A percentile compares a stretch with the other conserved stretches of the same genome.
These are phyloP conservation scores for Sclerospora graminicola DNA, from an alignment of 352 stramenopile species.

Conservation along the genomic window DNA sequence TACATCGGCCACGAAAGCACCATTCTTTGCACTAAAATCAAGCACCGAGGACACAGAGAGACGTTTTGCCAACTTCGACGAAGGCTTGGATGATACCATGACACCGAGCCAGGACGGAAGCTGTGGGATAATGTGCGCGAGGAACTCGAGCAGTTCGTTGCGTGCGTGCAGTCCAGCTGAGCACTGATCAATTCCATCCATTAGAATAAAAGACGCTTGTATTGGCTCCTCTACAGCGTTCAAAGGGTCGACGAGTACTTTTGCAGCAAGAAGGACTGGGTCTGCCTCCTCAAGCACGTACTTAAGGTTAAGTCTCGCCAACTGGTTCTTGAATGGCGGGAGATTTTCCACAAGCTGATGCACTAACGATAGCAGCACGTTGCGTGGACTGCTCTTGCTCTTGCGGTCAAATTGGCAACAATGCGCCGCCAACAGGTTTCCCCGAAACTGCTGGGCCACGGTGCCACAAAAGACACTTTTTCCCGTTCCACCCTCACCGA, in stretches of 20 bases:
- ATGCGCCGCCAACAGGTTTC: constrained; percentile 49
- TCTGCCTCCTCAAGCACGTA: constrained; percentile 78
- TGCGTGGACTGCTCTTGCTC: constrained; percentile 54
- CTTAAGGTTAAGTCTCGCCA: constrained; percentile 68
- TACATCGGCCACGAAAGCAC: constrained; percentile 44
- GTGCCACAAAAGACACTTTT: constrained; percentile 56
- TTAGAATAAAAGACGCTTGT: constrained; percentile 46
- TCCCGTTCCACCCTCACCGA: constrained; percentile 57
- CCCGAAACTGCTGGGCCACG: constrained; percentile 40
- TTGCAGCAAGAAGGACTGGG: constrained; percentile 46
- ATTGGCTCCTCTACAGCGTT: constrained; percentile 53
- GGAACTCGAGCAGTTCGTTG: constrained; percentile 66
- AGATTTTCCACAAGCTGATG: constrained; percentile 65
- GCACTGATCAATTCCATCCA: constrained; percentile 76
- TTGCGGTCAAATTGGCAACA: constrained; percentile 75
- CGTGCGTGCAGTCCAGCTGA: constrained; percentile 15
- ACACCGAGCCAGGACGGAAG: constrained; percentile 64
- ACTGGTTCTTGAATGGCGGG: constrained; percentile 68
- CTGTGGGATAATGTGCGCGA: constrained; percentile 44
- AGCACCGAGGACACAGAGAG: constrained; percentile 62
- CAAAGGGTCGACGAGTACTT: constrained; percentile 70
- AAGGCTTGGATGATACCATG: constrained; percentile 60
- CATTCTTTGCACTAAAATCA: constrained; percentile 64
- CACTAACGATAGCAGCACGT: constrained; percentile 71
- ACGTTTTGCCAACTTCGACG: constrained; percentile 38